Base-by-base conservation (phyloP, 805 yeast genomes). In the Yamadazyma olivae region DNA sequence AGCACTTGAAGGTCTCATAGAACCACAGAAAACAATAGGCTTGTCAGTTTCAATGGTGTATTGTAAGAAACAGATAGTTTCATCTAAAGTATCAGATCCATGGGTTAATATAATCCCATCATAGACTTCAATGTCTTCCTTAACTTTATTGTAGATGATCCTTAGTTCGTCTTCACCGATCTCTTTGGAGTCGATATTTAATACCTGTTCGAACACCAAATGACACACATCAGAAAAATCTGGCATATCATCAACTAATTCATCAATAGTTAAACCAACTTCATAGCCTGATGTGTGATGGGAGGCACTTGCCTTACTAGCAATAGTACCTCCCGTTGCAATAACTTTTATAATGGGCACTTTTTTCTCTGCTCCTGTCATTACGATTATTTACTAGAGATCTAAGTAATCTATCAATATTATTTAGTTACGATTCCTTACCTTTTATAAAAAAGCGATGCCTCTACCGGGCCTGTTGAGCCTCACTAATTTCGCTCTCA, bases 1-100 rank as follows among this genome's bases (percentile, higher is more conserved):
- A 26, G 82, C 76, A 3, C 84, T 77, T 6, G 83, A 74, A 1
- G 89, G 89, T 50, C 87, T 70, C 89, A 81, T 81, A 5, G 83
- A 75, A 1, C 89, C 89, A 32, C 83, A 80, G 53, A 81, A 61
- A 4, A 80, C 86, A 35, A 81, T 73, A 3, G 85, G 85, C 38
- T 78, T 66, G 27, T 44, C 27, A 10, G 69, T 61, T 30, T 59
- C 45, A 19, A 73, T 48, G 7, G 74, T 69, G 35, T 72, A 58
- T 42, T 79, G 82, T 24, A 79, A 57, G 53, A 79, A 79, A 50
- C 79, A 79, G 0, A 83, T 77, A 6, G 86, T 79, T 51, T 79
- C 86, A 34, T 81, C 79, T 62, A 78, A 65, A 1, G 84, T 75
- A 48, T 79, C 86, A 6, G 86, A 79, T n/a, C 86, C 86, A 53